A percentile compares a stretch with the other conserved stretches of the same genome.
Conservation (phyloP, 2,329 filamentous ascomycete genomes). For the Phaeosphaeriaceae sp. region DNA sequence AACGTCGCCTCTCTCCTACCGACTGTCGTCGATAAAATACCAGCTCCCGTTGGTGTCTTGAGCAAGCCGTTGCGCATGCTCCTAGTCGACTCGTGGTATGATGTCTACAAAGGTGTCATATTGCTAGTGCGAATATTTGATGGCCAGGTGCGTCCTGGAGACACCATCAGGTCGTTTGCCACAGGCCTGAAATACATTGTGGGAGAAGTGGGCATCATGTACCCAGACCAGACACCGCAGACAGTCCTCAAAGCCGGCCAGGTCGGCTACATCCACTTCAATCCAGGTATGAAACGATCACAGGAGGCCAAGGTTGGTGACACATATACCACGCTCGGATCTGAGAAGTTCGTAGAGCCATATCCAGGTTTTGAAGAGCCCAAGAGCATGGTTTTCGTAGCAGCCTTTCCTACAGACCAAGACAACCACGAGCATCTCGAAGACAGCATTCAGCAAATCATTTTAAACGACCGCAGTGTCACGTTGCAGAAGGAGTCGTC, state of each 20-base stretch:
- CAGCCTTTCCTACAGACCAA: constrained; percentile 93
- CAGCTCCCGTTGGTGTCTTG: constrained; percentile 76
- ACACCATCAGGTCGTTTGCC: constrained; percentile 84
- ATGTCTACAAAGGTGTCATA: constrained; percentile 92
- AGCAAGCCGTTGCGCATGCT: constrained; percentile 79
- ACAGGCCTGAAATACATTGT: constrained; percentile 91
- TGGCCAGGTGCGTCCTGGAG: constrained; percentile 79
- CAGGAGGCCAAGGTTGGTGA: constrained; percentile 96
- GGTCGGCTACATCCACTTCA: constrained; percentile 96
- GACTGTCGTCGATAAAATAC: constrained; percentile 82
- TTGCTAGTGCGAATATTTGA: constrained; percentile 91
- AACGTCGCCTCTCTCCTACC: constrained; percentile 87
- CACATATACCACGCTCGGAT: constrained; percentile 85
- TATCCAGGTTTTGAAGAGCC: constrained; percentile 95
- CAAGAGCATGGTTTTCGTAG: constrained; percentile 98
- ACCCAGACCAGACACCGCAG: constrained; percentile 85
- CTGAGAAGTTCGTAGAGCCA: constrained; percentile 76
- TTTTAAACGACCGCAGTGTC: constrained; percentile 93
- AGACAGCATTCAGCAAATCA: constrained; percentile 91
- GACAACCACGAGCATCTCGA: constrained; percentile 84
- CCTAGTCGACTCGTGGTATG: constrained; percentile 98
- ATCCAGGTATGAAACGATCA: constrained; percentile 96
- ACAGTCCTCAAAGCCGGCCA: constrained; percentile 84
- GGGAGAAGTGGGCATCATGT: constrained; percentile 96
- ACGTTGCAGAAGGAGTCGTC: constrained; percentile 94